Conservation (phyloP, 768 basidiomycete genomes). For the Clitopilus passeckerianus region DNA sequence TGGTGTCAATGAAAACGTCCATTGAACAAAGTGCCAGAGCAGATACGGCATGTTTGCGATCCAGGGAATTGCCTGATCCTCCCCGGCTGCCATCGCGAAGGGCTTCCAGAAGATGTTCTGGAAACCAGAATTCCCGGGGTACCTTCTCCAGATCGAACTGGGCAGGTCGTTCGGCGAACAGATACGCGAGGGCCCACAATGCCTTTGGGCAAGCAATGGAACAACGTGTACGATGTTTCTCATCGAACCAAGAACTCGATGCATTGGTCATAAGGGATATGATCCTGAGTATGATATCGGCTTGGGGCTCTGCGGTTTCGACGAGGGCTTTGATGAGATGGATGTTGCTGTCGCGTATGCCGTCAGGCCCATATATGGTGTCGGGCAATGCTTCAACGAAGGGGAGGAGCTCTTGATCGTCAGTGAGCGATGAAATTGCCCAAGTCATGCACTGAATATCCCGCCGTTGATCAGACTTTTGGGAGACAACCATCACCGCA, state of each 20-base stretch:
- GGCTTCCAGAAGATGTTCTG: neutral
- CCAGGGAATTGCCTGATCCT: no score
- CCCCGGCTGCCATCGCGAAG: no score
- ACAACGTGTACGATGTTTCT: neutral
- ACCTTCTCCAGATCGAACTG: neutral
- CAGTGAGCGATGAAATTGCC: constrained; percentile 25
- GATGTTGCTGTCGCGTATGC: no score
- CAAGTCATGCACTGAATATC: constrained; percentile 20
- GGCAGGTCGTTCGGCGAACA: neutral
- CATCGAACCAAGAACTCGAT: neutral
- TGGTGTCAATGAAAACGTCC: no score
- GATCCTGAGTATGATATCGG: no score
- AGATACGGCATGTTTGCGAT: neutral
- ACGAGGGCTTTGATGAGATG: no score
- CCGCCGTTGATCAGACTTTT: constrained; percentile 16
- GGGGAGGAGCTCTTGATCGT: constrained; percentile 9
- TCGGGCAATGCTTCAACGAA: no score
- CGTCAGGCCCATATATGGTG: no score
- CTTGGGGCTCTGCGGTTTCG: no score
- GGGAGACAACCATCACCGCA: neutral
- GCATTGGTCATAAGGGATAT: no score
- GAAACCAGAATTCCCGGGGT: neutral
- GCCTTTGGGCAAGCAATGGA: neutral
- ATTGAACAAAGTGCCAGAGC: neutral
- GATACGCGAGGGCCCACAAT: neutral